Evolutionary conservation across 2,329 filamentous ascomycete genomes (phyloP).

Genomic region (Fragosphaeria purpurea): DNA sequence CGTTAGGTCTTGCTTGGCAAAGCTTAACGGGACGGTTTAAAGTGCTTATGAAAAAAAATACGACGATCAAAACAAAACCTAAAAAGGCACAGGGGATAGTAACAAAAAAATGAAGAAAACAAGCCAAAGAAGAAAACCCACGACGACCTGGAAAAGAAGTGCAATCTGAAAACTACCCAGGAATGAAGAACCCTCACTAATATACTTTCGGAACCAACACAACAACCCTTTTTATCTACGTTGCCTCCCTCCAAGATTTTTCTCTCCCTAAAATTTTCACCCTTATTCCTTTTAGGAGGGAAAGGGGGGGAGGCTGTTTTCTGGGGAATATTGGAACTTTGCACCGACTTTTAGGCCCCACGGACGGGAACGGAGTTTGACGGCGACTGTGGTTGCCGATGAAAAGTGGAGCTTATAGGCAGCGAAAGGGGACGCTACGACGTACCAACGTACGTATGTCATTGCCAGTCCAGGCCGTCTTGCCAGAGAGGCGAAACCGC

Average conservation of each 20-base stretch:
- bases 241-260: background rate
- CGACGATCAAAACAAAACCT: too few species aligned
- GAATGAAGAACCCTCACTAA: background rate
- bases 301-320: background rate
- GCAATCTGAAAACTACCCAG: background rate
- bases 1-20: background rate
- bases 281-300: background rate
- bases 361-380: constrained; percentile 7
- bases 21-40: background rate
- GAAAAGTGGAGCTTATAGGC: background rate
- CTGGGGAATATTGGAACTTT: constrained; percentile 1
- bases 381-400: constrained; percentile 9
- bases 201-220: background rate
- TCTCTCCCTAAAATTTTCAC: background rate
- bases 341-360: constrained; percentile 2
- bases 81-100: background rate
- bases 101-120: too few species aligned
- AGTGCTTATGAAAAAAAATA: too few species aligned
- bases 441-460: too few species aligned
- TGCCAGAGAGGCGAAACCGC: too few species aligned
- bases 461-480: too few species aligned
- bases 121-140: background rate
- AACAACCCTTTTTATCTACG: background rate
- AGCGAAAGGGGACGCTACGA: too few species aligned
- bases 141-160: background rate